Evolutionary conservation across 2,329 filamentous ascomycete species (phyloP), one percentile per base, ranked within the genome.

Genomic region (Scleromitrula shiraiana): DNA sequence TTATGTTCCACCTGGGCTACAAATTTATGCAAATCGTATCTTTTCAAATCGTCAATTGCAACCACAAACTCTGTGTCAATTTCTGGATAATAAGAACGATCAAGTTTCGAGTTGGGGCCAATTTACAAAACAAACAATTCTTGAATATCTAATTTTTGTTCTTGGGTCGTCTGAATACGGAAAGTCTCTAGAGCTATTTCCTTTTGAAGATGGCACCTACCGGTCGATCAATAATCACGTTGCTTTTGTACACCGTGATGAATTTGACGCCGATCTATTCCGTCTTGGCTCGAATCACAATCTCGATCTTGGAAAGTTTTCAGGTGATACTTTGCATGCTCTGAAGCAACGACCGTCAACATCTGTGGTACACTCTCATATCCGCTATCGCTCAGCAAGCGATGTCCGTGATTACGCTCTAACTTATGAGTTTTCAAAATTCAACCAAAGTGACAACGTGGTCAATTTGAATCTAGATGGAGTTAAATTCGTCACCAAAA

Each of bases 131-230:
- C 44, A 46, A 9, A n/a, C 29, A 4, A 49, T 59, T 19, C 47
- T 55, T 2, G 56, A 59, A 15, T 58, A 54, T 38, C 15, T 60
- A 1, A 22, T 57, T 7, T 45, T 37, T 7, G 30, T 51, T 15
- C 17, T 51, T 15, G 44, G 23, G 2, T 47, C 50, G 20, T 41
- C 24, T 3, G 42, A 52, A 9, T 52, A 53, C 24, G 51, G 29
- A 30, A 41, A 35, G 5, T 22, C 20, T n/a, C 44, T 59, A 23
- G 44, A 46, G 19, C 35, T 59, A 10, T 57, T 59, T 46, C 56
- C 52, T 3, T 60, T 57, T 19, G 43, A 57, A 41, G 56, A 59
- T 53, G 54, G 53, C 1, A 37, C 7, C 2, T 56, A 55, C 29
- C 49, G 55, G 4, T 52, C 54, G 7, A 40, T 60, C 7, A 30